Base-by-base conservation (phyloP, 2,329 filamentous ascomycete genomes). In the Diaporthe destruens region DNA sequence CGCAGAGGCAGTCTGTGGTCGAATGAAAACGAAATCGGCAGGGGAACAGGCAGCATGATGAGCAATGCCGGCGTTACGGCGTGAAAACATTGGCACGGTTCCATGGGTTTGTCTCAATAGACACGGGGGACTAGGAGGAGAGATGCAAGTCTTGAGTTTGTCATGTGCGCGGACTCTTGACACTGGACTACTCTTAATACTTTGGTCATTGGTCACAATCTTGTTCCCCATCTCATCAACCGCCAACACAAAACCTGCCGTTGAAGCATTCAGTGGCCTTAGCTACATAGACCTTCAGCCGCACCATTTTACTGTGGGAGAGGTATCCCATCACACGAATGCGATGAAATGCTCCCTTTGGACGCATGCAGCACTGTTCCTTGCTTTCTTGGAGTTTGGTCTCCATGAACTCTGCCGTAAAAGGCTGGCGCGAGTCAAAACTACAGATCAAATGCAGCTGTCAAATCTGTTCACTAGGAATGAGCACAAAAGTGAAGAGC, bases 31-130 rank as follows among this genome's bases (percentile, higher is more conserved):
- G 29, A 39, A 25, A 47, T 14, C 9, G 36, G 54, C 18, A 36
- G 29, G 1, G 29, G 9, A 20, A 54, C 53, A 51, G 16, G 55
- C 36, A 72, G 34, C 34, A 69, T 44, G 53, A 36, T 14, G n/a
- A 59, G 39, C 39, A 56, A 42, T 29, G 54, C 23, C 54, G 67
- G 51, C 51, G 67, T 69, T 66, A 23, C 6, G 61, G 61, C 61
- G 61, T 39, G 61, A 53, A 9, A 51, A 29, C 16, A 20, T 53
- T 20, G 47, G 47, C 7, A 66, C 29, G 11, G 47, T 25, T 49
- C 32, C 32, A 53, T 66, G 53, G 61, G 39, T 47, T 39, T 39
- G 61, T 66, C 47, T 66, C 36, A 66, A 66, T 53, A 66, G 61
- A 66, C 61, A 66, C 44, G 5, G n/a, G 47, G 47, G 47, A 39